Evolutionary conservation across 2,329 filamentous ascomycete genomes (phyloP).

Genomic region (Teratosphaeria viscida): DNA sequence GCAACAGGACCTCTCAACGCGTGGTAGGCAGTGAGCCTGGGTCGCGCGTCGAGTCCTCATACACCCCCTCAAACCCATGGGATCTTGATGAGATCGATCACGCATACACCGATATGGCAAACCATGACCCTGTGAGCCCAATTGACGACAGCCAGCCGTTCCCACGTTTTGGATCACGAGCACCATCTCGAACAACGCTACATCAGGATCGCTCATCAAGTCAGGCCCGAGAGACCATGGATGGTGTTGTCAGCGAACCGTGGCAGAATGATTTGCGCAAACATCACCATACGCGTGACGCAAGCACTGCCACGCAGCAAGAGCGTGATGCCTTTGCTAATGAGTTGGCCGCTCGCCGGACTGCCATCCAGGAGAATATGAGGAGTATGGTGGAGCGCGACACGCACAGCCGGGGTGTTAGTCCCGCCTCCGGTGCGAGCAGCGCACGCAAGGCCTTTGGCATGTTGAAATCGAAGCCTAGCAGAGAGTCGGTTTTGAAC

Average conservation of each 20-base stretch:
- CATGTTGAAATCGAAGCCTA: conserved; percentile 56
- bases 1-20: conserved; percentile 9
- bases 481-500: conserved; percentile 52
- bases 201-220: conserved; percentile 10
- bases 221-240: conserved; percentile 4
- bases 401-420: conserved; percentile 26
- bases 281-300: conserved; percentile 35
- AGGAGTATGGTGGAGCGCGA: conserved; percentile 59
- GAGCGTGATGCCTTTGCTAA: conserved; percentile 62
- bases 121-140: conserved; percentile 8
- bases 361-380: conserved; percentile 61
- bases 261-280: conserved; percentile 42
- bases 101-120: conserved; percentile 3
- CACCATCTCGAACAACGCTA: conserved; percentile 2
- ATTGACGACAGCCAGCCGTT: conserved; percentile 4
- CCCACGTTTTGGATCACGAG: conserved; percentile 1
- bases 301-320: conserved; percentile 41
- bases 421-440: conserved; percentile 25
- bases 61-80: conserved; percentile 45
- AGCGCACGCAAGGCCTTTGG: conserved; percentile 48
- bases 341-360: conserved; percentile 60
- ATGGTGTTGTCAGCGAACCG: conserved; percentile 12
- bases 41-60: conserved; percentile 37
- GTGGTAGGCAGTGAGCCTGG: conserved; percentile 11
- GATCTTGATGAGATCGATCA: conserved; percentile 43